phyloP scores from a whole-genome alignment of 1,284 basidiomycete species.

The Tilletia setariae region DNA sequence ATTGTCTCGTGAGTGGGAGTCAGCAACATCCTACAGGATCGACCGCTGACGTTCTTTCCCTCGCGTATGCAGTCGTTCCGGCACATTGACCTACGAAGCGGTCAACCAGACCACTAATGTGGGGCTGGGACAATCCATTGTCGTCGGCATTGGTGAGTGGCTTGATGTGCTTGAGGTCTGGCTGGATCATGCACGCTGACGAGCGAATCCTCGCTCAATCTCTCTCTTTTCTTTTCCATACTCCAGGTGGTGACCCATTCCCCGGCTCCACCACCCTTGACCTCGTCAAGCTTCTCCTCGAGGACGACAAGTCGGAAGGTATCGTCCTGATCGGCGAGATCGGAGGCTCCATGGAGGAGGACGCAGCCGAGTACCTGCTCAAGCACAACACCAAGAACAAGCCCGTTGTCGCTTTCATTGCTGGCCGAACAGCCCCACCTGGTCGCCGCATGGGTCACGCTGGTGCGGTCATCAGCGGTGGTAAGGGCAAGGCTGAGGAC shows the following conservation, averaged over 20 bases:
- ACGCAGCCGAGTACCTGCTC: slow-evolving; percentile 92
- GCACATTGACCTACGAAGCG: slow-evolving; percentile 53
- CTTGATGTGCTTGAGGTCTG: no score
- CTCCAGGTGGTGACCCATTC: slow-evolving; percentile 85
- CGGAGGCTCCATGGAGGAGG: slow-evolving; percentile 98
- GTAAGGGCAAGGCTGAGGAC: slow-evolving; percentile 92
- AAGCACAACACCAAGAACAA: slow-evolving; percentile 91
- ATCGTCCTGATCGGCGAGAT: slow-evolving; percentile 99
- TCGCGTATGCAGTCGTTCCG: slow-evolving; percentile 31
- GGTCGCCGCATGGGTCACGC: slow-evolving; percentile 85
- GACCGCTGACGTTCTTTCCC: not conserved
- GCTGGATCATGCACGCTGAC: not conserved
- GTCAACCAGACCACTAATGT: slow-evolving; percentile 82
- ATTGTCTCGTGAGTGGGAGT: slow-evolving; percentile 76
- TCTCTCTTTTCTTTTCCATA: not conserved
- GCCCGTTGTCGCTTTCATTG: slow-evolving; percentile 97
- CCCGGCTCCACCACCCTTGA: slow-evolving; percentile 93
- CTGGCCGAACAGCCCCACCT: slow-evolving; percentile 88
- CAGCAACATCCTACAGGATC: no score
- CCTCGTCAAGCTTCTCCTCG: slow-evolving; percentile 91
- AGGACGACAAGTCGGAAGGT: slow-evolving; percentile 71
- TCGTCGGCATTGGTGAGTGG: slow-evolving; percentile 81
- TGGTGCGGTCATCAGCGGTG: slow-evolving; percentile 92
- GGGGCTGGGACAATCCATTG: slow-evolving; percentile 93
- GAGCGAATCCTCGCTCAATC: not conserved